Evolutionary conservation across 768 basidiomycete genomes (phyloP).

Genomic region (Suillus decipiens): DNA sequence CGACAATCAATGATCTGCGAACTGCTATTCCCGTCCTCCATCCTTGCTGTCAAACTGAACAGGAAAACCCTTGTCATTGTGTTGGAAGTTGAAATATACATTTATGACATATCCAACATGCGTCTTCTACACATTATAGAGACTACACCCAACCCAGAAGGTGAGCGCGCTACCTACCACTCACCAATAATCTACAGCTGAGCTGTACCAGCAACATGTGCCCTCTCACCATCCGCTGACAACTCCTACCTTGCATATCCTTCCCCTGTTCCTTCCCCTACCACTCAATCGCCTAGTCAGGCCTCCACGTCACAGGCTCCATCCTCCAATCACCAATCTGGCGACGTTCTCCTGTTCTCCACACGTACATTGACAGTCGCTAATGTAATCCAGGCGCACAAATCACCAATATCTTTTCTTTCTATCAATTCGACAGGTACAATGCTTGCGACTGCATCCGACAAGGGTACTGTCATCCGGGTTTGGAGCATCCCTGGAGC

Average conservation of each 20-base stretch:
- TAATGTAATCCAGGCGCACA: conserved; percentile 98
- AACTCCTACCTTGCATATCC: conserved; percentile 96
- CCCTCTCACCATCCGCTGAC: conserved; percentile 91
- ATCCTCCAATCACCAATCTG: conserved; percentile 50
- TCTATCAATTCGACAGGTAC: conserved; percentile 86
- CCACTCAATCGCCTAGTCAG: conserved; percentile 52
- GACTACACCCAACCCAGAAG: conserved; percentile 93
- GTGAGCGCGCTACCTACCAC: conserved; percentile 41
- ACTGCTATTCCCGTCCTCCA: conserved; percentile 93
- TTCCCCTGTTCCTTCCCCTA: conserved; percentile 85
- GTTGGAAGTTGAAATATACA: conserved; percentile 96
- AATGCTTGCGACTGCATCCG: conserved; percentile 88
- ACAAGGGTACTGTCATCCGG: conserved; percentile 96
- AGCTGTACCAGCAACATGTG: conserved; percentile 76
- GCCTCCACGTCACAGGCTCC: conserved; percentile 40
- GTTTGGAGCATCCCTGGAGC: conserved; percentile 91
- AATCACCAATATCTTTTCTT: conserved; percentile 86
- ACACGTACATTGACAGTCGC: conserved; percentile 88
- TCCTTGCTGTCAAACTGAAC: conserved; percentile 97
- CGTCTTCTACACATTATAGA: conserved; percentile 96
- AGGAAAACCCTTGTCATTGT: conserved; percentile 95
- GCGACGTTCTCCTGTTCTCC: conserved; percentile 94
- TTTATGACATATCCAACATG: conserved; percentile 99
- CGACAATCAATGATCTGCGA: conserved; percentile 99
- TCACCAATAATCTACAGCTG: conserved; percentile 8